Evolutionary conservation across 2,329 filamentous ascomycete genomes (phyloP).

Genomic region (Didymella pinodella): DNA sequence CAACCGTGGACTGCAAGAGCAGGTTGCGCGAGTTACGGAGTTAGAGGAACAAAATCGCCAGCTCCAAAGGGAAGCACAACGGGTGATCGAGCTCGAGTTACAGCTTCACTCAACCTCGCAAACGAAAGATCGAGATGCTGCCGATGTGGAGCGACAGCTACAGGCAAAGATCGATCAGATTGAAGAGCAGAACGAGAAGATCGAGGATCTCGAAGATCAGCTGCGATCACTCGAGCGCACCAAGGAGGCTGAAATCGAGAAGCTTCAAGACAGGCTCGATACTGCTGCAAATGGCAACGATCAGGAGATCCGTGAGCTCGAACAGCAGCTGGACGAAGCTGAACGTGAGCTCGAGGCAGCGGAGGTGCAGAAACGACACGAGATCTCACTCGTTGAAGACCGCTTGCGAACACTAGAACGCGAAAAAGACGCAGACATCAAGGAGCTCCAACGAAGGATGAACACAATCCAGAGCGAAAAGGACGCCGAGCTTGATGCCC

Average conservation of each 20-base stretch:
- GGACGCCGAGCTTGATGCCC: slow-evolving; percentile 52
- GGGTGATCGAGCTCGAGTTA: slow-evolving; percentile 25
- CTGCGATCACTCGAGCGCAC: slow-evolving; percentile 36
- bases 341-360: slow-evolving; percentile 40
- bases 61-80: slow-evolving; percentile 28
- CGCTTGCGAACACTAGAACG: slow-evolving; percentile 43
- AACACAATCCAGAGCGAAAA: slow-evolving; percentile 44
- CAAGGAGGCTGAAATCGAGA: slow-evolving; percentile 55
- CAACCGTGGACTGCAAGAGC: slow-evolving; percentile 40
- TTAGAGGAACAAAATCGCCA: slow-evolving; percentile 39
- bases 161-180: slow-evolving; percentile 44
- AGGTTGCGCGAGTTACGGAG: slow-evolving; percentile 39
- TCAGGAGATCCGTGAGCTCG: slow-evolving; percentile 59
- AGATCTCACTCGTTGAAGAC: slow-evolving; percentile 43
- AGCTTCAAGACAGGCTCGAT: slow-evolving; percentile 53
- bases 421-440: slow-evolving; percentile 50
- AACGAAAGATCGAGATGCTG: slow-evolving; percentile 30
- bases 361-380: slow-evolving; percentile 41
- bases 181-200: slow-evolving; percentile 44
- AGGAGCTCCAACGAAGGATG: slow-evolving; percentile 46
- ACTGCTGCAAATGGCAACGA: slow-evolving; percentile 52
- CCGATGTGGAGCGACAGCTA: slow-evolving; percentile 42
- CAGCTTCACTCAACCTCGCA: slow-evolving; percentile 38
- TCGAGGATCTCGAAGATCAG: slow-evolving; percentile 47
- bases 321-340: slow-evolving; percentile 50